Base-by-base conservation (phyloP, 805 yeast species). In the Priceomyces melissophilus region DNA sequence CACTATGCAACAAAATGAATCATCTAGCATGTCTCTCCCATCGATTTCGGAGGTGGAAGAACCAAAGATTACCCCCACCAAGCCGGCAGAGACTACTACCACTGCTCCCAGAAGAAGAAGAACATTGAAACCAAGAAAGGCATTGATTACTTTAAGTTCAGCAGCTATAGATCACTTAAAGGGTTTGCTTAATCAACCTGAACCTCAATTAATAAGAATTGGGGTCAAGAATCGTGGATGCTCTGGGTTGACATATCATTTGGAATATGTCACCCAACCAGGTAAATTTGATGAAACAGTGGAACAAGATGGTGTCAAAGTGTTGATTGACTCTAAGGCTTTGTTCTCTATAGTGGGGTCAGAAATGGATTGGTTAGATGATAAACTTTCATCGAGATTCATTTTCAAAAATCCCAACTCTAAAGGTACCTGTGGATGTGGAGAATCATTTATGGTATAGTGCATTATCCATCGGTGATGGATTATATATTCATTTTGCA, bases 281-380 rank as follows among this genome's bases (percentile, higher is more conserved):
- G 96, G 90, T n/a, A 88, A 89, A 67, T 93, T 91, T 55, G 99
- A 93, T 63, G 99, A 93, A 65, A 71, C 84, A 44, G 87, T 93
- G 8, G 87, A 79, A 49, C 98, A 91, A 66, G 96, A 90, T 55
- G 97, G 95, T 28, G 95, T 93, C 31, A 86, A 81, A 60, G 95
- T 93, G 2, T 73, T 90, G 41, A 87, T 93, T 35, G 99, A 93
- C 61, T 91, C 98, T 20, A 93, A 93, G 63, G 99, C 99, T 0
- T 73, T 93, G 40, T 90, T 93, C 63, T 84, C 95, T 51, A 90
- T 93, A 34, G 95, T 93, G 43, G 99, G 99, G 1, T 84, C 95
- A 4, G 96, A 90, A 64, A 93, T 93, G 99, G 99, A 93, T 65
- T 93, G 96, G 96, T 73, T 87, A 37, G 98, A 93, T 57, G 96